Base-by-base conservation (phyloP, 331 rosid species). In the Ulmus americana region DNA sequence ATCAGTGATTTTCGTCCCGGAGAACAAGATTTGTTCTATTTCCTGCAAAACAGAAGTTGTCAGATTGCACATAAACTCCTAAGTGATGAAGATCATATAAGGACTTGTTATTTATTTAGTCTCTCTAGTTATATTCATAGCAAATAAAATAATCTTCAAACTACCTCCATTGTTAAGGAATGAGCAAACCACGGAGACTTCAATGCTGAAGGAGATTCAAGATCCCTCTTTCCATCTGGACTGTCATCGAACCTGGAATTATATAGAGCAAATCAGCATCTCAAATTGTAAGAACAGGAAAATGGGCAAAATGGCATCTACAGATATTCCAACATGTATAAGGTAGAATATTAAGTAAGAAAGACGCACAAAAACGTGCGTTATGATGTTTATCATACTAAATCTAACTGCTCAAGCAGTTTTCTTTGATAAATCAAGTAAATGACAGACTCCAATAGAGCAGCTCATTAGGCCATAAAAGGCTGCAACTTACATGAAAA, bases 201-300 rank as follows among this genome's bases (percentile, higher is more conserved):
- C 97, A 95, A 91, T 45, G 96, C 88, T 0, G 96, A 86, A 65
- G 98, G 98, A 22, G 97, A 91, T 69, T 91, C 95, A 7, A 88
- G 59, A 80, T 91, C 84, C 78, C 95, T 77, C 79, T 79, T 81
- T 72, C 73, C 77, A 6, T 42, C 50, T 6, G 96, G 95, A 44
- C 95, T 90, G 76, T 82, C 90, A n/a, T 85, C 84, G 64, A 90
- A 84, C 72, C 99, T 94, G 48, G 47, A 63, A 55, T 22, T 70
- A 70, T 70, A 70, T 76, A 73, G 74, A 43, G 22, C 20, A 76
- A 14, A 10, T 45, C 13, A 42, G 58, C 60, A 54, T 65, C 47
- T 20, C 48, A 52, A 65, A 39, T 13, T 38, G 39, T 9, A 65
- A 20, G 56, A n/a, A 28, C 20, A 43, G 6, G 14, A 22, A 8